Evolutionary conservation across 306 rosid species (phyloP), one percentile per base, ranked within the genome.

Genomic region (Trifolium subterraneum): DNA sequence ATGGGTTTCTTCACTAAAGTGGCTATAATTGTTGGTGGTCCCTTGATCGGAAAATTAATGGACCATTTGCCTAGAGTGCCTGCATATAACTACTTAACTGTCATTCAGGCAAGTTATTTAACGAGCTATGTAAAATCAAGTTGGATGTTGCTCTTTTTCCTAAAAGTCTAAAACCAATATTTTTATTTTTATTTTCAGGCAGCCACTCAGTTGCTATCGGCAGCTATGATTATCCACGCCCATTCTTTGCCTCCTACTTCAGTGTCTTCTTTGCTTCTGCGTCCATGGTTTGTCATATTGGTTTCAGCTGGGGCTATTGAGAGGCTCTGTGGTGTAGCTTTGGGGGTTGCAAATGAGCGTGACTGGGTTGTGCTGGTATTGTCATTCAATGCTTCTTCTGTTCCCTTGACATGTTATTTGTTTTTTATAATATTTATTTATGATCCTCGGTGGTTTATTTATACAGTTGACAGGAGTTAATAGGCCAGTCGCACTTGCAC

Each of bases 351-450:
- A 60, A 86, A 90, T 84, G 98, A 95, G 84, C 96, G 93, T 44
- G 99, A 95, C 76, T 95, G 97, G 99, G 99, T 95, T 70, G 97
- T 95, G 81, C 78, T 88, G 99, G 96, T 95, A 87, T 20, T 69
- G 77, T 77, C 64, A 74, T 80, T 82, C 71, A 52, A 27, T 66
- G 27, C 38, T 52, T 78, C 68, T 15, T 52, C 72, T 74, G 35
- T 55, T 87, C 65, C 59, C 13, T 81, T 83, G 45, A 67, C 33
- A 36, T 48, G 18, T 55, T 5, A 45, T 71, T 38, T 68, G 51
- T 15, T 36, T 33, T 29, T 68, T 73, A n/a, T 54, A 62, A 72
- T 65, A 42, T 6, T 25, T 58, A 50, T 8, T 15, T 78, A 65
- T 76, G 58, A 74, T 60, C 23, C 41, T 55, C 54, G 27, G n/a